Evolutionary conservation across 352 stramenopile genomes (phyloP).

Genomic region (Phytopythium cucurbitacearum): DNA sequence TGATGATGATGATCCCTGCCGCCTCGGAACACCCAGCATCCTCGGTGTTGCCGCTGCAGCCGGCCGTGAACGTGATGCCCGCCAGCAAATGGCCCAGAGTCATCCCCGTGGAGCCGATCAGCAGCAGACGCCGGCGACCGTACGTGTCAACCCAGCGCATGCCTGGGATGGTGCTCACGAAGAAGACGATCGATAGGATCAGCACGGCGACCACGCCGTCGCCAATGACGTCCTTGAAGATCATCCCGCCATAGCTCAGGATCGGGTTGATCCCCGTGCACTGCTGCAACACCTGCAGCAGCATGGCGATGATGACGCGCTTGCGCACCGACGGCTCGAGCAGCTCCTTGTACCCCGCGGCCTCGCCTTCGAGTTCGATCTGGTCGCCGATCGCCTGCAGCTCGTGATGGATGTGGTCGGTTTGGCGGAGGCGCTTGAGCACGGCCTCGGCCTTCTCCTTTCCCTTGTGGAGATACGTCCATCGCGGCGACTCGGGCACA

Average conservation of each 20-base stretch:
- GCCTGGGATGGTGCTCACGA: conserved; percentile 21
- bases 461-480: conserved; percentile 20
- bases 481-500: conserved; percentile 33
- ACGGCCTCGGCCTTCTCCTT: conserved; percentile 14
- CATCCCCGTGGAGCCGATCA: conserved; percentile 24
- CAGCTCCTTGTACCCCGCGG: conserved; percentile 14
- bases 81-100: conserved; percentile 22
- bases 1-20: conserved; percentile 27
- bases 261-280: conserved; percentile 27
- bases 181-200: conserved; percentile 26
- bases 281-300: conserved; percentile 24
- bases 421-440: conserved; percentile 18
- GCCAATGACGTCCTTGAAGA: conserved; percentile 25
- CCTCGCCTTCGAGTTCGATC: conserved; percentile 16
- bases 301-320: conserved; percentile 26
- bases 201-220: conserved; percentile 20
- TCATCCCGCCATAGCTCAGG: conserved; percentile 21
- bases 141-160: conserved; percentile 30
- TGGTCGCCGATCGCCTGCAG: conserved; percentile 31
- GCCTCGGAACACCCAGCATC: conserved; percentile 14
- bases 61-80: conserved; percentile 17
- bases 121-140: conserved; percentile 20
- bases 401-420: conserved; percentile 15
- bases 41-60: conserved; percentile 19
- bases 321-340: conserved; percentile 14